Percentiles rank a stretch among this genome's conserved stretches.
Evolutionary conservation across 306 rosid species (phyloP).

Genomic region (Rosa rugosa): DNA sequence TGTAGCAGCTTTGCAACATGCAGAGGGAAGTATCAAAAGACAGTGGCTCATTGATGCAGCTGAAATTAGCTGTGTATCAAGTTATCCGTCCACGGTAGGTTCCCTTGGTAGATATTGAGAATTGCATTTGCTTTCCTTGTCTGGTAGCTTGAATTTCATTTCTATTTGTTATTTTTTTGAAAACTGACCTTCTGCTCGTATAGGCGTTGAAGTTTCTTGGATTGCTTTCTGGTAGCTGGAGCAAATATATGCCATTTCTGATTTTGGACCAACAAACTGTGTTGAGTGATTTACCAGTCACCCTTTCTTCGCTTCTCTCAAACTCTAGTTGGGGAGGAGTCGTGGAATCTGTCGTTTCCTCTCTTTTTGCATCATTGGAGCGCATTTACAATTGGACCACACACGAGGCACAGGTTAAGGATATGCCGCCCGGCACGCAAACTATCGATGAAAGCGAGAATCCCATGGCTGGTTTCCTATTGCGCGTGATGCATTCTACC

Average conservation of each 20-base stretch:
- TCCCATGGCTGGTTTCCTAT: conserved; percentile 44
- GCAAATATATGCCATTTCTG: conserved; percentile 89
- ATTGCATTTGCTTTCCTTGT: background rate
- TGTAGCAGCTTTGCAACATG: conserved; percentile 70
- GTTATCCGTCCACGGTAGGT: conserved; percentile 83
- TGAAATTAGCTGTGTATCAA: conserved; percentile 84
- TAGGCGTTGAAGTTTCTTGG: conserved; percentile 79
- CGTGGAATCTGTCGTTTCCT: conserved; percentile 52
- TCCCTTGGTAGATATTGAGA: background rate
- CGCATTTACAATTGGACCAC: conserved; percentile 57
- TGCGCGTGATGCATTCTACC: conserved; percentile 52
- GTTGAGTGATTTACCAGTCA: conserved; percentile 74
- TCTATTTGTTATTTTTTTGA: background rate
- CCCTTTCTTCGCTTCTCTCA: conserved; percentile 66
- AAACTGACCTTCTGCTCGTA: conserved; percentile 20
- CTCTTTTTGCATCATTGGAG: conserved; percentile 60
- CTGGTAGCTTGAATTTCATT: background rate
- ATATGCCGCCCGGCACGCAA: conserved; percentile 34
- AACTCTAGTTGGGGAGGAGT: conserved; percentile 53
- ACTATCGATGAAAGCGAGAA: conserved; percentile 76
- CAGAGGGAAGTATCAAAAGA: conserved; percentile 68
- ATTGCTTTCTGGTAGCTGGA: conserved; percentile 67
- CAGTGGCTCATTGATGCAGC: conserved; percentile 84
- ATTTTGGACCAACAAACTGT: conserved; percentile 57
- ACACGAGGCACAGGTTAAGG: conserved; percentile 31